A percentile compares a stretch with the other conserved stretches of the same genome.
Evolutionary conservation across 2,329 filamentous ascomycete species (phyloP).

Genomic region (Rutstroemia sydowiana): DNA sequence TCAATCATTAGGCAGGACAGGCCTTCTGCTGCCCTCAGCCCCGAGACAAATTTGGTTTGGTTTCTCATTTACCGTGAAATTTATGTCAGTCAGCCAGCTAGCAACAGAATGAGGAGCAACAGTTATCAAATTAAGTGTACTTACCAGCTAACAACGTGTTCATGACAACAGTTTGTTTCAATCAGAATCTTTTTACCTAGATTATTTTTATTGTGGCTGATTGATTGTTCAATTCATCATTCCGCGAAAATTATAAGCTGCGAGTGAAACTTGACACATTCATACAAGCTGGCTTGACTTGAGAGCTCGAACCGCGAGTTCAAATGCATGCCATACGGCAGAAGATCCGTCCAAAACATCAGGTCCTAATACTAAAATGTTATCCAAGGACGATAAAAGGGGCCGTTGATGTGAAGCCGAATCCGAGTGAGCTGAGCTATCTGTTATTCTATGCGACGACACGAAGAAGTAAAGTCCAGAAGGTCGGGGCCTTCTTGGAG

Average conservation of each 20-base stretch:
- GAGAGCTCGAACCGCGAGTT: not conserved
- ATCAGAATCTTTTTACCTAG: too few species aligned
- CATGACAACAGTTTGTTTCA: conserved; percentile 2
- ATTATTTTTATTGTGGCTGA: not conserved
- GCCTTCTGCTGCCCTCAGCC: conserved; percentile 2
- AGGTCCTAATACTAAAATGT: conserved; percentile 92
- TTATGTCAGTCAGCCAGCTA: conserved; percentile 1
- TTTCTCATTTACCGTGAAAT: not conserved
- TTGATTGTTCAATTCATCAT: not conserved
- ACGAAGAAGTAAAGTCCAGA: conserved; percentile 88
- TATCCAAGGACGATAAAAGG: conserved; percentile 91
- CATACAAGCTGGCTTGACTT: not conserved
- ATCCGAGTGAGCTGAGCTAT: conserved; percentile 94
- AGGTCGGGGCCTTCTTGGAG: conserved; percentile 90
- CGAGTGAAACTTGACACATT: not conserved
- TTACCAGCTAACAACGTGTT: conserved; percentile 7
- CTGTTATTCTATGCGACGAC: conserved; percentile 95
- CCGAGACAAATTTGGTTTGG: not conserved
- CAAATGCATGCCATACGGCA: conserved; percentile 59
- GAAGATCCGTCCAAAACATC: conserved; percentile 84
- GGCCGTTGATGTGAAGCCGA: conserved; percentile 86
- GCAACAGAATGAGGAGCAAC: not conserved
- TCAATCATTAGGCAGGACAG: not conserved
- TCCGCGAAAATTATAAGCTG: not conserved
- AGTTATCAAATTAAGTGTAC: not conserved